Percentiles rank a stretch among this genome's conserved stretches.
phyloP scores from a whole-genome alignment of 202 grass and related monocot species.

The Elaeis oleifera region DNA sequence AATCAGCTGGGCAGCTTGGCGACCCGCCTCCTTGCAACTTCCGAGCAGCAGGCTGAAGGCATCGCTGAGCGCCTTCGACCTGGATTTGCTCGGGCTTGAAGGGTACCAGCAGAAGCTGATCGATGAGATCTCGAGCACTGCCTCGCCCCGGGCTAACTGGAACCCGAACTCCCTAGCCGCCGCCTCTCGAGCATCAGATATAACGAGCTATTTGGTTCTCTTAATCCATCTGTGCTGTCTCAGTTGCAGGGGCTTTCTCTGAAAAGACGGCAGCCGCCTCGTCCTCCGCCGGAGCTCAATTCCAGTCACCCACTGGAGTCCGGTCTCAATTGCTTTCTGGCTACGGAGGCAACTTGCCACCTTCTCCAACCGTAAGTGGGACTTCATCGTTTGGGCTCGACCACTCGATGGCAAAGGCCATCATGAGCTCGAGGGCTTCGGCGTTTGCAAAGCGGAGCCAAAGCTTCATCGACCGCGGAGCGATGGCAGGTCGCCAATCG shows the following conservation, averaged over 20 bases:
- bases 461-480: conserved; percentile 9
- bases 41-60: conserved; percentile 2
- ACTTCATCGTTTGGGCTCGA: conserved; percentile 11
- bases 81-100: conserved; percentile 6
- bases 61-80: background rate
- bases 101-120: conserved; percentile 15
- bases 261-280: background rate
- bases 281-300: too few species aligned
- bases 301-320: too few species aligned
- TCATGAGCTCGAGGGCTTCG: conserved; percentile 3
- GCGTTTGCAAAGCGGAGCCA: conserved; percentile 10
- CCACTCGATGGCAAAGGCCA: conserved; percentile 11
- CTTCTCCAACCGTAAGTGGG: background rate
- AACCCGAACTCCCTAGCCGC: background rate
- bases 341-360: too few species aligned
- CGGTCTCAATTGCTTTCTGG: too few species aligned
- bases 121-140: background rate
- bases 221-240: background rate
- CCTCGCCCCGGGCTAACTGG: background rate
- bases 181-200: background rate
- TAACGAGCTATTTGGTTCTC: background rate
- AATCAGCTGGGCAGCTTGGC: too few species aligned
- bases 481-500: conserved; percentile 6
- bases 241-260: conserved; percentile 4
- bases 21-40: too few species aligned